These are phyloP conservation scores for Obelidium mucronatum DNA, from an alignment of 192 early-diverging fungal genomes.

Conservation along the genomic window DNA sequence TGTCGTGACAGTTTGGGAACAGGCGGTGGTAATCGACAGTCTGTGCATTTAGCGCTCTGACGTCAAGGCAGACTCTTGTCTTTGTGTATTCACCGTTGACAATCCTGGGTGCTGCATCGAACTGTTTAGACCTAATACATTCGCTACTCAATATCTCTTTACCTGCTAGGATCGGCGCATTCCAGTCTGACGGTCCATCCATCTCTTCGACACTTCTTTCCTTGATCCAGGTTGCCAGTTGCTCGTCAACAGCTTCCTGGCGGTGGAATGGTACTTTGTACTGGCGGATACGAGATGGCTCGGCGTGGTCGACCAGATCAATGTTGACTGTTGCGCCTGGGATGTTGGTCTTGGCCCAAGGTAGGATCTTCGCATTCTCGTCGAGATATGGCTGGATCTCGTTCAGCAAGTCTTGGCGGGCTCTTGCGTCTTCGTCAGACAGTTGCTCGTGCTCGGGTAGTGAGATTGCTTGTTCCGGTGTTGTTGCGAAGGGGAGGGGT, in stretches of 20 bases:
- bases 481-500: neutral
- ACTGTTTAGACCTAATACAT: neutral
- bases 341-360: constrained; percentile 6
- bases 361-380: neutral
- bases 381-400: neutral
- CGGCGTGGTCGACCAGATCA: neutral
- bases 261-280: neutral
- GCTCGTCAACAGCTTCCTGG: neutral
- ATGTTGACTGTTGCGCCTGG: neutral
- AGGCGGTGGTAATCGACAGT: neutral
- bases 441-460: neutral
- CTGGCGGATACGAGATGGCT: neutral
- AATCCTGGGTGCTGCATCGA: neutral
- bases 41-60: neutral
- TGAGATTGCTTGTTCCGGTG: neutral
- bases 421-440: neutral
- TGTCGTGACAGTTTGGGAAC: neutral
- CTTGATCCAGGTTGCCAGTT: neutral
- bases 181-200: neutral
- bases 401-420: neutral
- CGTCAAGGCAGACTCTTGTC: neutral
- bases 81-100: neutral
- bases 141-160: neutral
- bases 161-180: neutral
- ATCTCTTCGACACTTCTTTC: neutral